phyloP scores from a whole-genome alignment of 148 eudicot genomes.

The Rhododendron ferrugineum region DNA sequence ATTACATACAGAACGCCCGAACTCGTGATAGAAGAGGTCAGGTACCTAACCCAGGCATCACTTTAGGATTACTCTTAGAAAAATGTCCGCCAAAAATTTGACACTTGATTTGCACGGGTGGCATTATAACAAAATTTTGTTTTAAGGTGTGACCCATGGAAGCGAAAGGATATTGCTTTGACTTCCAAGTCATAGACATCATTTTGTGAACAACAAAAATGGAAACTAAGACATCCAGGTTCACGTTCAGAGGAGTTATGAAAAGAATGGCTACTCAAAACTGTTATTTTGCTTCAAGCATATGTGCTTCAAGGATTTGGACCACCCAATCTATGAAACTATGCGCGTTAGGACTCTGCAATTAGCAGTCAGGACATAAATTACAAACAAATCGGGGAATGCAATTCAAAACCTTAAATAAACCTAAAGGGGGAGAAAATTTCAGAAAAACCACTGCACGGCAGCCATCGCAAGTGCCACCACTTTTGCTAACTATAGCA shows the following conservation, averaged over 20 bases:
- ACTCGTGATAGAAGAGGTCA: neutral
- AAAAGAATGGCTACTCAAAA: neutral
- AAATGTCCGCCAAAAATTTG: neutral
- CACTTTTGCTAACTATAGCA: neutral
- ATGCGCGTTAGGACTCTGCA: neutral
- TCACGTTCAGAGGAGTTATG: neutral
- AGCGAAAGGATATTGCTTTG: neutral
- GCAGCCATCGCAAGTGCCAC: neutral
- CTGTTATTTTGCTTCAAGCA: neutral
- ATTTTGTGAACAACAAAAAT: neutral
- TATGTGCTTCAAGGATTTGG: neutral
- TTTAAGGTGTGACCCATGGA: neutral
- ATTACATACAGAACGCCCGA: neutral
- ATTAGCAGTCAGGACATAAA: neutral
- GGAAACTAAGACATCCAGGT: slow-evolving; percentile 1
- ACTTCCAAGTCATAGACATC: neutral
- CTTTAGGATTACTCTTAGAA: neutral
- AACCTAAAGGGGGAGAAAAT: neutral
- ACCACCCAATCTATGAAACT: neutral
- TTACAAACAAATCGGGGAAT: neutral
- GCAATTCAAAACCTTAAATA: neutral
- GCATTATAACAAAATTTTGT: neutral
- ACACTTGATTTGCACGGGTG: neutral
- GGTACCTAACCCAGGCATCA: neutral
- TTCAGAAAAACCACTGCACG: neutral